A percentile compares a stretch with the other conserved stretches of the same genome.
These are phyloP conservation scores for Babesia bigemina DNA, from an alignment of 169 alveolate species.

Conservation along the genomic window DNA sequence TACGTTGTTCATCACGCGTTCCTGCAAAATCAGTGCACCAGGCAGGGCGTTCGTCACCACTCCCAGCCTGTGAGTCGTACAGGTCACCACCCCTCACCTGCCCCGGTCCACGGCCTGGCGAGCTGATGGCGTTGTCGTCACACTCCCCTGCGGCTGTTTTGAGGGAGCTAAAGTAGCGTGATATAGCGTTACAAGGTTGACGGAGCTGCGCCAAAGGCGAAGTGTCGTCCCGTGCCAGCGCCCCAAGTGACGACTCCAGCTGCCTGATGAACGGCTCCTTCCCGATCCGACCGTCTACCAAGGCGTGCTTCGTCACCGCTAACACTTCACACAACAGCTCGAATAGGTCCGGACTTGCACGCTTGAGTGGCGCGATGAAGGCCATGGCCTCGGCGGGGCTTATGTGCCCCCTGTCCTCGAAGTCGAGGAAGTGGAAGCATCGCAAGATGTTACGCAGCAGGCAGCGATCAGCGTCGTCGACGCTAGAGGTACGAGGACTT, in stretches of 20 bases:
- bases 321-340: slow-evolving; percentile 32
- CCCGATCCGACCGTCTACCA: slow-evolving; percentile 20
- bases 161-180: slow-evolving; percentile 18
- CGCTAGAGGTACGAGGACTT: background rate
- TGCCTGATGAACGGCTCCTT: slow-evolving; percentile 35
- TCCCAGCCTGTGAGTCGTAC: too few species aligned
- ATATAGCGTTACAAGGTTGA: slow-evolving; percentile 8
- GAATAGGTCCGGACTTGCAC: slow-evolving; percentile 12
- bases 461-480: slow-evolving; percentile 1
- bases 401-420: slow-evolving; percentile 28
- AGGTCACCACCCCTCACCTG: background rate
- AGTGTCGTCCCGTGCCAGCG: slow-evolving; percentile 16
- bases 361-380: slow-evolving; percentile 1
- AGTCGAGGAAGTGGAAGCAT: slow-evolving; percentile 49
- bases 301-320: background rate
- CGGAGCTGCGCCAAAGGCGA: slow-evolving; percentile 15
- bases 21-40: too few species aligned
- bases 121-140: background rate
- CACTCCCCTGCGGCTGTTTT: background rate
- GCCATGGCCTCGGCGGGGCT: slow-evolving; percentile 31
- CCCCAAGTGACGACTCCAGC: background rate
- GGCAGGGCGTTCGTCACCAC: too few species aligned
- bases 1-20: background rate
- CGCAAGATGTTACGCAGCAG: slow-evolving; percentile 42
- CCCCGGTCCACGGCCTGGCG: background rate